Base-by-base conservation (phyloP, 148 eudicot species). In the Chenopodium suecicum region DNA sequence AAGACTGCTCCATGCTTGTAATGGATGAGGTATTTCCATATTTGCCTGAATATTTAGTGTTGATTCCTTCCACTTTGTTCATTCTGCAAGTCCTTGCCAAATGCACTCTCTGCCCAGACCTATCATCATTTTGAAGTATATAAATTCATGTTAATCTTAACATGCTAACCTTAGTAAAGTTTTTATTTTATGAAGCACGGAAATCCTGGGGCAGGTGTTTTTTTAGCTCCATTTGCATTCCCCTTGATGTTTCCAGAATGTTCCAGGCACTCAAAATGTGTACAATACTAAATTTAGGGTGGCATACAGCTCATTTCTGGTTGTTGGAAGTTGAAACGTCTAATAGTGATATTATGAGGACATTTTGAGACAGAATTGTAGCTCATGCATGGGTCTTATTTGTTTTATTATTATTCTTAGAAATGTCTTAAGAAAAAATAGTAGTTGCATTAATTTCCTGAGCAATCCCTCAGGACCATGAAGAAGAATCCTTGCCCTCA, bases 1-100 rank as follows among this genome's bases (percentile, higher is more conserved):
- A 88, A 78, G 90, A 94, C 79, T 94, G 97, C 80, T 79, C 89
- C 37, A 88, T 94, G 97, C 92, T 94, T 34, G 85, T 88, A 66
- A 89, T 94, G 98, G 98, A 94, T 80, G 98, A 94, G 98, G 98
- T 94, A 89, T 22, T n/a, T 54, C 25, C 56, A 12, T 13, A 48
- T 70, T 73, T 13, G 14, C 76, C 48, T 65, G 29, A 41, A 27
- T 41, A 22, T 71, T 66, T 52, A 52, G 29, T 11, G 13, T 23
- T 58, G 67, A 32, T 31, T 58, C 34, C 48, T 52, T 63, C 23
- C 7, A 65, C n/a, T 58, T 37, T 75, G 62, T 70, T 65, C 72
- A 46, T 7, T 29, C 22, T 80, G 37, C n/a, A 74, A 48, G 75
- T 72, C 54, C 62, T 58, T 56, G 27, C 23, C 70, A 31, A 41